A percentile compares a stretch with the other conserved stretches of the same genome.
These are phyloP conservation scores for Leishmania mexicana DNA, from an alignment of 208 protist species.

Conservation along the genomic window DNA sequence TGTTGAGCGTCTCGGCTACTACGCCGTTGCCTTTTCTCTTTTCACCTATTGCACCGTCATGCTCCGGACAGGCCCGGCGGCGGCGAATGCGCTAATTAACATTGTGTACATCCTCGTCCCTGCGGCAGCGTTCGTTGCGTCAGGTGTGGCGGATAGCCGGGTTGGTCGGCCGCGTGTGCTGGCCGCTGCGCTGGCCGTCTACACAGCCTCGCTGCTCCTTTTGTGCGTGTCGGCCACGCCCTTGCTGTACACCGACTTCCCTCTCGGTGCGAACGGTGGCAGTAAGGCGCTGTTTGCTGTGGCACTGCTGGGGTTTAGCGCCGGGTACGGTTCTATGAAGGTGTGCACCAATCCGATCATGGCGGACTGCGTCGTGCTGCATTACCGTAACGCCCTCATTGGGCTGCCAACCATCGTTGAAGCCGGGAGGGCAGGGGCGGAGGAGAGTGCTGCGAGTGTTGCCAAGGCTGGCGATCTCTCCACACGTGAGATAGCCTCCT, in stretches of 20 bases:
- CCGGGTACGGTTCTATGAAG: slow-evolving; percentile 75
- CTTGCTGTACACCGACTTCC: slow-evolving; percentile 47
- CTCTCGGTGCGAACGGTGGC: slow-evolving; percentile 5
- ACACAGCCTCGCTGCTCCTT: slow-evolving; percentile 38
- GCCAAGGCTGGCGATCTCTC: neutral
- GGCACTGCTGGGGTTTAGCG: slow-evolving; percentile 33
- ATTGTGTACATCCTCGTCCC: slow-evolving; percentile 58
- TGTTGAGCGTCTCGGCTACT: slow-evolving; percentile 65
- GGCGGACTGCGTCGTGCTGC: slow-evolving; percentile 54
- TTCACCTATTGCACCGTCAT: slow-evolving; percentile 71
- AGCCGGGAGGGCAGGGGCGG: neutral
- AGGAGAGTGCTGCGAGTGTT: no score
- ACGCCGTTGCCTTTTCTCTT: slow-evolving; percentile 64
- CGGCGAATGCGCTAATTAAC: slow-evolving; percentile 55
- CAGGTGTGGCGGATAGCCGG: slow-evolving; percentile 55
- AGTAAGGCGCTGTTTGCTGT: slow-evolving; percentile 37
- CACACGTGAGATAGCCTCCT: neutral
- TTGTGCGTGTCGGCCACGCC: slow-evolving; percentile 56
- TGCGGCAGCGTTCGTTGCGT: slow-evolving; percentile 46
- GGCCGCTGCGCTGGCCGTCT: slow-evolving; percentile 27
- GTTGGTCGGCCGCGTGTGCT: slow-evolving; percentile 46
- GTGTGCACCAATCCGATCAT: slow-evolving; percentile 77
- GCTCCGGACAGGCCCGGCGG: slow-evolving; percentile 38
- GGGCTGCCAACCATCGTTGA: neutral
- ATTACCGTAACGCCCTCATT: slow-evolving; percentile 20